A percentile compares a stretch with the other conserved stretches of the same genome.
Conservation (phyloP, 768 basidiomycete species). For the Rhodotorula diobovata region DNA sequence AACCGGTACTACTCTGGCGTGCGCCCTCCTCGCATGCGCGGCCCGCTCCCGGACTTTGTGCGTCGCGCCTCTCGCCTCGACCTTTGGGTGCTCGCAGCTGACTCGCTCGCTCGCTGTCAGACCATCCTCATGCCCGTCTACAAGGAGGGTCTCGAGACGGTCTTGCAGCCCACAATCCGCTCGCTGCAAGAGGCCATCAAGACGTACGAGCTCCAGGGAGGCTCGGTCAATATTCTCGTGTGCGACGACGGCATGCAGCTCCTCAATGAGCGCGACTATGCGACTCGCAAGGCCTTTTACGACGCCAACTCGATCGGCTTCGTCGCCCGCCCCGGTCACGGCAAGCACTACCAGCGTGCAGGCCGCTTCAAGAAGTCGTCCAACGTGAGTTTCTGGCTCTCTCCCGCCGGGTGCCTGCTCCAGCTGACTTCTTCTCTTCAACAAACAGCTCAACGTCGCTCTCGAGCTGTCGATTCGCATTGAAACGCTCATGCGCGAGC, state of each 20-base stretch:
- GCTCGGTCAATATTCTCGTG: slow-evolving; percentile 70
- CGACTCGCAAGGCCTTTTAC: slow-evolving; percentile 68
- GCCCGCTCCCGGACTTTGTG: slow-evolving; percentile 17
- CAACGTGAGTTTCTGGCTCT: slow-evolving; percentile 56
- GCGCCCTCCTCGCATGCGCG: slow-evolving; percentile 13
- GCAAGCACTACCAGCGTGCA: slow-evolving; percentile 67
- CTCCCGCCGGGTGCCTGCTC: too few relatives aligned
- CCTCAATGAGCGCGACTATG: slow-evolving; percentile 59
- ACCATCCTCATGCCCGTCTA: slow-evolving; percentile 28
- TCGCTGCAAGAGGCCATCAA: slow-evolving; percentile 33
- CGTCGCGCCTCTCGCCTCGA: not conserved
- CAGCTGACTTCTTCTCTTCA: slow-evolving; percentile 48
- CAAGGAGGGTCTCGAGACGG: slow-evolving; percentile 43
- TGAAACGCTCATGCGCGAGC: slow-evolving; percentile 53
- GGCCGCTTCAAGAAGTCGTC: slow-evolving; percentile 90
- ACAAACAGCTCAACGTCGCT: slow-evolving; percentile 46
- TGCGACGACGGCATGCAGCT: slow-evolving; percentile 80
- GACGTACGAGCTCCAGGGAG: slow-evolving; percentile 78
- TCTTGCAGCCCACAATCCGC: slow-evolving; percentile 42
- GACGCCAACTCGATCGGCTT: slow-evolving; percentile 67
- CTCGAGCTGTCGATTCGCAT: slow-evolving; percentile 63
- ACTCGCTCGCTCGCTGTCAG: not conserved
- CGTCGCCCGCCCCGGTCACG: slow-evolving; percentile 74
- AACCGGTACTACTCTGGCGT: slow-evolving; percentile 22
- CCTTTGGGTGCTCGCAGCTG: too few relatives aligned